These are phyloP conservation scores for Quaeritorhiza haematococci DNA, from an alignment of 371 early-diverging fungal genomes.

Conservation along the genomic window DNA sequence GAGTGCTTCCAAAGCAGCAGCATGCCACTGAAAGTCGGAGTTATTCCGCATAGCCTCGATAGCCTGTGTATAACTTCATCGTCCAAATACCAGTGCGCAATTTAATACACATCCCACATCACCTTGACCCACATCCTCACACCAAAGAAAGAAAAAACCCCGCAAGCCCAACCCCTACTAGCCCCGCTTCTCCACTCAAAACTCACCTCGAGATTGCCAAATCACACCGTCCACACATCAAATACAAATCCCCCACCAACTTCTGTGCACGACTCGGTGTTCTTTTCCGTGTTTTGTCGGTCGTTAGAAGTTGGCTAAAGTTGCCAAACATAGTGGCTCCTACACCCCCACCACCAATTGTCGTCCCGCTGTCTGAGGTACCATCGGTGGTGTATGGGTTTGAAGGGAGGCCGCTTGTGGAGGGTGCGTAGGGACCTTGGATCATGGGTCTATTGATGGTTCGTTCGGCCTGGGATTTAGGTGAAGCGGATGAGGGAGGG, in stretches of 20 bases:
- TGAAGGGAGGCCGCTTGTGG: neutral
- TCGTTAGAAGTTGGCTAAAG: neutral
- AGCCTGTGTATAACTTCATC: constrained; percentile 62
- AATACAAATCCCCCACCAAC: constrained; percentile 68
- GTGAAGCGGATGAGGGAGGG: neutral
- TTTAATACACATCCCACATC: neutral
- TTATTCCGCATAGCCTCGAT: constrained; percentile 63
- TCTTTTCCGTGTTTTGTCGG: constrained; percentile 46
- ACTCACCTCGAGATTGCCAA: constrained; percentile 62
- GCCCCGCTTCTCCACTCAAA: neutral
- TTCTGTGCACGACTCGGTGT: constrained; percentile 75
- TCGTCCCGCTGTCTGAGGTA: neutral
- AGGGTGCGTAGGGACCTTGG: constrained; percentile 23
- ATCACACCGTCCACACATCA: constrained; percentile 72
- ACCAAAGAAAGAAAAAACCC: neutral
- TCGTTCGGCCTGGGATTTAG: constrained; percentile 22
- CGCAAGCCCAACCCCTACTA: neutral
- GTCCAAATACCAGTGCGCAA: neutral
- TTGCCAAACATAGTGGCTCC: neutral
- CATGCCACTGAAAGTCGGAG: constrained; percentile 73
- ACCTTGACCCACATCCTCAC: neutral
- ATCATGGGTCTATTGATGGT: constrained; percentile 34
- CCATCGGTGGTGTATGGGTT: neutral
- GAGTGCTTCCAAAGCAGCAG: constrained; percentile 70
- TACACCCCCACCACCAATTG: neutral